Evolutionary conservation across 2,329 filamentous ascomycete genomes (phyloP).

Genomic region (Penicillium brasilianum): DNA sequence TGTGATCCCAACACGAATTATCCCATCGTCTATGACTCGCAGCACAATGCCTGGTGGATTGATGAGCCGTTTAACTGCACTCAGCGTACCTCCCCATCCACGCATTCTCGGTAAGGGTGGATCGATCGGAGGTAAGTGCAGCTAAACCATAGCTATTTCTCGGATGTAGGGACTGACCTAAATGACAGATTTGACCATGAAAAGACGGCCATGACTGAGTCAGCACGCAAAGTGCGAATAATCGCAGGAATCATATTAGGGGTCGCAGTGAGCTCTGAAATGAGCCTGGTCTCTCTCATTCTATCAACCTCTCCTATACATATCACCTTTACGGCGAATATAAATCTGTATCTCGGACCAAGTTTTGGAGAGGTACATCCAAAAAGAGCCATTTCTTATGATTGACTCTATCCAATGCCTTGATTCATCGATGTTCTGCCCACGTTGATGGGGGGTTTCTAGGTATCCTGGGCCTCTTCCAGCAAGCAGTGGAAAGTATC

Average conservation of each 20-base stretch:
- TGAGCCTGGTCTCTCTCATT: neutral
- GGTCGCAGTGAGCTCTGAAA: neutral
- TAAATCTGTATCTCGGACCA: neutral
- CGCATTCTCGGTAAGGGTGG: neutral
- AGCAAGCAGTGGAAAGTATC: too few relatives aligned
- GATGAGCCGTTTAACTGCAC: conserved; percentile 33
- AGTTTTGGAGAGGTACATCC: too few relatives aligned
- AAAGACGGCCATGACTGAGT: neutral
- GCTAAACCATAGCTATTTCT: too few relatives aligned
- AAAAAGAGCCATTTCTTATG: too few relatives aligned
- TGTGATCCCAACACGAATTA: conserved; percentile 23
- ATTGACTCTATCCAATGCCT: too few relatives aligned
- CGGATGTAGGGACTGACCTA: neutral
- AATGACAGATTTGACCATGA: neutral
- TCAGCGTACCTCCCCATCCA: conserved; percentile 19
- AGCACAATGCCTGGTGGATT: conserved; percentile 30
- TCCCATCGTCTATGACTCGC: conserved; percentile 27
- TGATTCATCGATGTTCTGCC: too few relatives aligned
- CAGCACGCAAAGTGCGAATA: neutral
- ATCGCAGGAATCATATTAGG: neutral
- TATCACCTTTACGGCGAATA: neutral
- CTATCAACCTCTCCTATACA: neutral
- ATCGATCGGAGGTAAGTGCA: neutral
- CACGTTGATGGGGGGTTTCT: too few relatives aligned
- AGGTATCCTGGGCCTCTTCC: too few relatives aligned